Base-by-base conservation (phyloP, 2,329 filamentous ascomycete species). In the Helicocarpus griseus region DNA sequence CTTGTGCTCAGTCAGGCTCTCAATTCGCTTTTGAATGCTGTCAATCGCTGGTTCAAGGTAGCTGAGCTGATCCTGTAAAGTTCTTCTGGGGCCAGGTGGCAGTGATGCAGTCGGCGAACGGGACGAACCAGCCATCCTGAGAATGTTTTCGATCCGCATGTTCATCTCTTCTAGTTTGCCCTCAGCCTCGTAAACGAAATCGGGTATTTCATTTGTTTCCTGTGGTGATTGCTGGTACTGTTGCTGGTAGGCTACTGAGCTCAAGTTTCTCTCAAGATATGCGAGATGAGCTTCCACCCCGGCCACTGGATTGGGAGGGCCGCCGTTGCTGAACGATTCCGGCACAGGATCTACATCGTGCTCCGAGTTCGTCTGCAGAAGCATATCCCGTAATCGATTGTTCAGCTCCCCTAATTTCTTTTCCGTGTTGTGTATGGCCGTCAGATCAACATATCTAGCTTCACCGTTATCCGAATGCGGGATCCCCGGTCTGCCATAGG, bases 1-100 rank as follows among this genome's bases (percentile, higher is more conserved):
- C 65, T 95, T 94, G 65, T 97, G 90, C 60, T 95, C 87, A 55
- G 87, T 84, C 33, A 96, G 74, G 19, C 80, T 80, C 17, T 83
- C 85, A n/a, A 88, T 80, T 53, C 88, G 86, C 38, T 77, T 76
- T 63, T 89, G 88, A 4, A 96, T 73, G 71, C 82, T 86, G 61
- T 89, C 85, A 0, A 97, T 82, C 61, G 87, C 88, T 7, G 80
- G 74, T 14, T 83, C 85, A 65, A 97, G 94, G 19, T 84, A 87
- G 21, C 78, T 75, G 3, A 95, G 71, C 59, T 93, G 88, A 24
- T 81, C 78, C 44, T 85, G 77, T 5, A 87, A 66, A 24, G 77
- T 78, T 41, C 76, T 74, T 4, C 77, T 77, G 1, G 76, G 68
- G 33, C 77, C 69, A 82, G 81, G 24, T 77, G 74, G 11, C 78